Evolutionary conservation across 2,329 filamentous ascomycete genomes (phyloP).

Genomic region (Aspergillus puulaauensis): DNA sequence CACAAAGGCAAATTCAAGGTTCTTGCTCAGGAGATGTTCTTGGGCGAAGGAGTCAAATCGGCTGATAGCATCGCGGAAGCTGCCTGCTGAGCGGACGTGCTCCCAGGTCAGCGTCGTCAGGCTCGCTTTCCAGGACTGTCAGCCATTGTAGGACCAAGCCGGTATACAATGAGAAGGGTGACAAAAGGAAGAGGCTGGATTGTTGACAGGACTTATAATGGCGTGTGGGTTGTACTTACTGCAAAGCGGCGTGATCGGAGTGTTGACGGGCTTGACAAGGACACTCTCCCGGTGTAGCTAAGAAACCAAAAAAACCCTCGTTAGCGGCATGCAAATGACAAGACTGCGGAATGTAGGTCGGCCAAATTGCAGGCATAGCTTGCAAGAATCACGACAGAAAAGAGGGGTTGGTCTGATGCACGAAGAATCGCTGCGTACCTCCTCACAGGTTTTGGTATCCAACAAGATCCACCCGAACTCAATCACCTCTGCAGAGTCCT

Average conservation of each 20-base stretch:
- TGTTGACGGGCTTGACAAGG: constrained; percentile 97
- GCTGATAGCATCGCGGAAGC: constrained; percentile 94
- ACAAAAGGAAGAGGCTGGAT: neutral
- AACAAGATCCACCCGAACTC: constrained; percentile 98
- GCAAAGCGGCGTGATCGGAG: constrained; percentile 95
- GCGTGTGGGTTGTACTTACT: constrained; percentile 65
- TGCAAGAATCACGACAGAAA: constrained; percentile 1
- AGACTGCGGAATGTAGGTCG: constrained; percentile 18
- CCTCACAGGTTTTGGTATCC: constrained; percentile 85
- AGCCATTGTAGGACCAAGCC: constrained; percentile 27
- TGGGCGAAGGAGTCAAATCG: constrained; percentile 91
- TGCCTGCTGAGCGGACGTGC: constrained; percentile 94
- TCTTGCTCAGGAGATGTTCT: constrained; percentile 86
- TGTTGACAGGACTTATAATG: constrained; percentile 12
- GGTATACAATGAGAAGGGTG: constrained; percentile 15
- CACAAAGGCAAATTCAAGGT: constrained; percentile 96
- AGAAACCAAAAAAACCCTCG: constrained; percentile 15
- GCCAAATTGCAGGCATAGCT: neutral
- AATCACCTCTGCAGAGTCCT: constrained; percentile 98
- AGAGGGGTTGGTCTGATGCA: constrained; percentile 6
- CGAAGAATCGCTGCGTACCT: constrained; percentile 61
- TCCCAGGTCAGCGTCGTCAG: constrained; percentile 98
- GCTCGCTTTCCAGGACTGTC: constrained; percentile 64
- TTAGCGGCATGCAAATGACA: constrained; percentile 23
- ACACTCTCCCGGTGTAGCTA: constrained; percentile 94